Conservation (phyloP, 441 rosid genomes). For the Croton setiger region DNA sequence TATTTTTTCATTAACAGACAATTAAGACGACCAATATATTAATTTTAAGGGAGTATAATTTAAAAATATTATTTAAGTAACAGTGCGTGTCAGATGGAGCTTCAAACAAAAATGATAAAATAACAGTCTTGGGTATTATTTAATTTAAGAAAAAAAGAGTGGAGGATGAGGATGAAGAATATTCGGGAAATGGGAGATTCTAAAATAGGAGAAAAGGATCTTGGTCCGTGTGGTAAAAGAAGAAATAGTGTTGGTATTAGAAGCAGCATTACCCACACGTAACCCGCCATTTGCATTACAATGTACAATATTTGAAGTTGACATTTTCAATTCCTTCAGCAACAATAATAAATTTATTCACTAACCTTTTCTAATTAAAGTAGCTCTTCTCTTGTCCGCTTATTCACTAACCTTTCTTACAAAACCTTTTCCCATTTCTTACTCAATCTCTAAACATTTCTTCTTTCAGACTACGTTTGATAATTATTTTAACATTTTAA, state of each 20-base stretch:
- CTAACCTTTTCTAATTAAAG: neutral
- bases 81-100: too few species aligned
- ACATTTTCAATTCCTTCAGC: too few species aligned
- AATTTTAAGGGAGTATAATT: too few species aligned
- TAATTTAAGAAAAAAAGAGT: too few species aligned
- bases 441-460: too few species aligned
- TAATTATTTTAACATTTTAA: too few species aligned
- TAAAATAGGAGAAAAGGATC: too few species aligned
- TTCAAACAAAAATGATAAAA: too few species aligned
- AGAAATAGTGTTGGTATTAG: neutral
- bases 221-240: neutral
- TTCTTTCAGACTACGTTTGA: neutral
- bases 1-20: too few species aligned
- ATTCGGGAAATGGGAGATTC: neutral
- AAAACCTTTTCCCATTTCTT: neutral
- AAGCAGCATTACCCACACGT: constrained; percentile 5
- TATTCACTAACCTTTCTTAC: neutral
- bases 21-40: neutral
- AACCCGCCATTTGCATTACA: neutral
- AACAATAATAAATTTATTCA: too few species aligned
- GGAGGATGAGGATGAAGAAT: neutral
- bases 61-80: too few species aligned
- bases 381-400: neutral
- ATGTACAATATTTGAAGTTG: neutral
- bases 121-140: too few species aligned